Percentiles rank a stretch among this genome's conserved stretches.
Conservation (phyloP, 257 asterid genomes). For the Ocimum tenuiflorum region DNA sequence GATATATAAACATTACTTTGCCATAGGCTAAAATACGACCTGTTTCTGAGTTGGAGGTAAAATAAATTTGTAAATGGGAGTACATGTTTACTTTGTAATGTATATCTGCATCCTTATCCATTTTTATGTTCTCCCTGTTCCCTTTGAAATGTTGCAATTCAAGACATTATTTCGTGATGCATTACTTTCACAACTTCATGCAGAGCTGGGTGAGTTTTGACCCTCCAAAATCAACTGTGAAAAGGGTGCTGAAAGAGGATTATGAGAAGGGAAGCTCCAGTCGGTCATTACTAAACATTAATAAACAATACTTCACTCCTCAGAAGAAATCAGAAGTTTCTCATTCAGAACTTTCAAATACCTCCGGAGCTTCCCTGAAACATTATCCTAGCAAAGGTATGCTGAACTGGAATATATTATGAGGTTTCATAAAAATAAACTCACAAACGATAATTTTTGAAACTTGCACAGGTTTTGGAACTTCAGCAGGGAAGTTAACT, state of each 20-base stretch:
- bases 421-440: too few relatives aligned
- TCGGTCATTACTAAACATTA: constrained; percentile 35
- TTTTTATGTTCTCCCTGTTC: neutral
- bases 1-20: neutral
- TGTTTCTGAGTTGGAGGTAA: neutral
- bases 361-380: constrained; percentile 28
- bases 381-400: constrained; percentile 45
- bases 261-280: constrained; percentile 35
- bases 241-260: constrained; percentile 59
- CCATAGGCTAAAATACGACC: neutral
- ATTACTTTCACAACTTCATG: constrained; percentile 22
- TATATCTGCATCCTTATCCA: neutral
- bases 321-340: constrained; percentile 38
- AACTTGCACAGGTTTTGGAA: constrained; percentile 32
- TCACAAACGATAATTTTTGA: too few relatives aligned
- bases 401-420: constrained; percentile 6
- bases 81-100: neutral
- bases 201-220: constrained; percentile 73
- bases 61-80: neutral
- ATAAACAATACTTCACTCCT: constrained; percentile 40
- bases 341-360: constrained; percentile 23
- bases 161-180: constrained; percentile 8
- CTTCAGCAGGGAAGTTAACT: constrained; percentile 27
- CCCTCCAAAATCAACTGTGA: constrained; percentile 72
- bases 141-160: neutral